These are phyloP conservation scores for Backusella parvicylindrica DNA, from an alignment of 192 early-diverging fungal species.

Conservation along the genomic window DNA sequence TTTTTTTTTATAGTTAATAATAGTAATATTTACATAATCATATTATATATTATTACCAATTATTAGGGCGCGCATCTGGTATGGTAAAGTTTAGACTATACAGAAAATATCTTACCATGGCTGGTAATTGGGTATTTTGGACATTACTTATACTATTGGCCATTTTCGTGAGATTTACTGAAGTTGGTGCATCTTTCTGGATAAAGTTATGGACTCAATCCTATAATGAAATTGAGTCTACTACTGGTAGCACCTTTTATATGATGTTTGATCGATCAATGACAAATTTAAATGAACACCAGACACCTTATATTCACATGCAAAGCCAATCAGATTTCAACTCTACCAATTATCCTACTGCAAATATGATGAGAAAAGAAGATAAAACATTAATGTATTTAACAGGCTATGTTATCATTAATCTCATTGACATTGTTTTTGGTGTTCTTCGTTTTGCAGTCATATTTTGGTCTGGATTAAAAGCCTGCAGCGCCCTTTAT, in stretches of 20 bases:
- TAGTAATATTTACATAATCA: not conserved
- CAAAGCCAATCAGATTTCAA: not conserved
- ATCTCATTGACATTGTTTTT: conserved; percentile 24
- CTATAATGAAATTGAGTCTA: not conserved
- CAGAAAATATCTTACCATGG: conserved; percentile 66
- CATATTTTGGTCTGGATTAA: conserved; percentile 40
- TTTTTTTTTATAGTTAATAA: not conserved
- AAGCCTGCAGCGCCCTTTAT: conserved; percentile 55
- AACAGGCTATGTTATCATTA: conserved; percentile 52
- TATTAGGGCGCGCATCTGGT: conserved; percentile 65
- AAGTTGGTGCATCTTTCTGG: conserved; percentile 59
- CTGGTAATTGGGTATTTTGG: conserved; percentile 62
- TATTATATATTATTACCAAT: not conserved
- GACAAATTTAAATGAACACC: not conserved
- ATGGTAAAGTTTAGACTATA: conserved; percentile 76
- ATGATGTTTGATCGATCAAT: not conserved
- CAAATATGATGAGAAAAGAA: not conserved
- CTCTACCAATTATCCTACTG: not conserved
- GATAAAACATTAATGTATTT: conserved; percentile 47
- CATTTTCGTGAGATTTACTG: conserved; percentile 35
- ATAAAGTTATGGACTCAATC: conserved; percentile 55
- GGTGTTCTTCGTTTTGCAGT: conserved; percentile 26
- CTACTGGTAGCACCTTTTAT: not conserved
- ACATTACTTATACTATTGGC: conserved; percentile 41
- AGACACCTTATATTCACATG: not conserved